Conservation (phyloP, 169 alveolate species). For the Blepharisma undulans region DNA sequence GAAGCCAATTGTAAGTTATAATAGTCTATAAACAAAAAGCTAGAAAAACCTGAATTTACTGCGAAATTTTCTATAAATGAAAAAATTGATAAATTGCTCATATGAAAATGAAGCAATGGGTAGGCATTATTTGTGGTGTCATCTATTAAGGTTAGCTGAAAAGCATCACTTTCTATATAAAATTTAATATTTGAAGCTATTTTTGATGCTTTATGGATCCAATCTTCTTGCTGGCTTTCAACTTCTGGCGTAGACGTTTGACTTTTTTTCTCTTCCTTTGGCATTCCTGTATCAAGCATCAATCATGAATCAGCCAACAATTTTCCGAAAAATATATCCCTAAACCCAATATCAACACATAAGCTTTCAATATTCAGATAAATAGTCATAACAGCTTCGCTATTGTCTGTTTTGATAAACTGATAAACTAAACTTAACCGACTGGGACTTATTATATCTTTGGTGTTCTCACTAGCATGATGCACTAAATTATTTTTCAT, state of each 20-base stretch:
- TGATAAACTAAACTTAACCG: neutral
- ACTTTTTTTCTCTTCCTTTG: neutral
- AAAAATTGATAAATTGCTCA: neutral
- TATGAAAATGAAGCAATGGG: neutral
- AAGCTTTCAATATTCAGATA: neutral
- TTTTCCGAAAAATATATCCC: conserved; percentile 1
- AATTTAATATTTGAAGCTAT: neutral
- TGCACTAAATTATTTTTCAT: neutral
- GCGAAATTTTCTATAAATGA: neutral
- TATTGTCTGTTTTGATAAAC: neutral
- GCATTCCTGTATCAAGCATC: neutral
- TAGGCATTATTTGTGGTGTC: neutral
- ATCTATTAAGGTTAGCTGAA: conserved; percentile 24
- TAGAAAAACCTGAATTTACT: neutral
- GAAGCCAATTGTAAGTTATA: conserved; percentile 1
- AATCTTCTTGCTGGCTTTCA: neutral
- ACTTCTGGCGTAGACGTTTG: neutral
- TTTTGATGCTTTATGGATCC: neutral
- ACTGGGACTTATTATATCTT: neutral
- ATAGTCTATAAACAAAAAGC: conserved; percentile 7
- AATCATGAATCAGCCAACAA: neutral
- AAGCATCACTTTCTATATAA: conserved; percentile 26
- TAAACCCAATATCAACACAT: neutral
- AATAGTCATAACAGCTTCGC: neutral
- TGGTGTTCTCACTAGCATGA: neutral